Evolutionary conservation across 352 stramenopile genomes (phyloP), one percentile per base, ranked within the genome.

Genomic region (Phytophthora chlamydospora): DNA sequence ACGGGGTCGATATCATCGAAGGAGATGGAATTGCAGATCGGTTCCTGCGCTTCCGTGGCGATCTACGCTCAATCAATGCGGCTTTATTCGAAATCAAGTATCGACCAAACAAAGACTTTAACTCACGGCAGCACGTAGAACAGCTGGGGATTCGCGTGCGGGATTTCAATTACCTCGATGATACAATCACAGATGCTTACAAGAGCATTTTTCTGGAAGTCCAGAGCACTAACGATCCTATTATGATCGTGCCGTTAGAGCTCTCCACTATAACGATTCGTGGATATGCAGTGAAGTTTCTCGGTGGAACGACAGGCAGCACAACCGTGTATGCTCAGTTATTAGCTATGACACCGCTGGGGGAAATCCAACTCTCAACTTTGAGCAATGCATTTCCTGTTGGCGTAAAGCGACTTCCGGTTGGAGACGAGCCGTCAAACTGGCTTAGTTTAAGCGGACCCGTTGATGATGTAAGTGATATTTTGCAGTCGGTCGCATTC

Each of bases 11-110:
- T 4, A 71, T 91, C 34, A 17, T 85, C 1, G 78, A 91, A 68
- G 85, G 85, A 31, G 69, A 86, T 52, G 76, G 78, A 4, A 7
- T 53, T 3, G 29, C 33, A 0, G 82, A 95, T 33, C 76, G 86
- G 42, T 65, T 90, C 7, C 55, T 89, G 35, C 73, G 68, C 0
- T 89, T 94, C 40, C 58, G 63, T 13, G 85, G 87, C 12, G 44
- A 69, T 19, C 39, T 95, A 29, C 55, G 73, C 9, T 62, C 78
- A 19, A 69, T 93, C 14, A 94, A 93, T 52, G 38, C 58, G 1
- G 87, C 87, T 19, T 49, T 95, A 0, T 89, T 91, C n/a, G 75
- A 92, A 44, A 73, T 95, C 33, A 74, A 66, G 16, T 95, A 95
- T 56, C 62, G 51, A 38, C 83, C 87, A 3, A 76, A 94, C 42